Evolutionary conservation across 1,284 basidiomycete genomes (phyloP), one percentile per base, ranked within the genome.

Genomic region (Fomitopsis betulina): DNA sequence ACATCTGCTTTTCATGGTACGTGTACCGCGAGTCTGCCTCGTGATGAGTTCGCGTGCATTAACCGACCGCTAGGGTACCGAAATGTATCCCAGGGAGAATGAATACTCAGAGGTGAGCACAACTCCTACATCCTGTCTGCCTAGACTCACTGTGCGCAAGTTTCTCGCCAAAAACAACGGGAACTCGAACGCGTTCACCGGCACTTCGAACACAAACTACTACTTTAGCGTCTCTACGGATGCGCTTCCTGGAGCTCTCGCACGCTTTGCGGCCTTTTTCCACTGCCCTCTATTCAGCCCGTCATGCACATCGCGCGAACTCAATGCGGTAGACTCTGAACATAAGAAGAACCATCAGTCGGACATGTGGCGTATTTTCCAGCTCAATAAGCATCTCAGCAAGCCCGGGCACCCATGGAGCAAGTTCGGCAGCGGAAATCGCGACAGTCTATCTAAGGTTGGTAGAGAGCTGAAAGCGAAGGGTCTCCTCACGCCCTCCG

Each of bases 311-410:
- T 85, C 91, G 55, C 86, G 97, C 50, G 97, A 99, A 75, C 85
- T 98, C 64, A 95, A 96, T 65, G 97, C 97, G 1, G 97, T 99
- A 38, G 91, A 99, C 71, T 98, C 95, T 1, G 97, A 99, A 72
- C 92, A 99, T 81, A 95, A 94, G 79, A 99, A 99, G 80, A 99
- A 99, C 71, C 83, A 94, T 54, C 96, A 98, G 74, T 80, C 79
- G n/a, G 96, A 99, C 72, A 78, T 90, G 69, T 98, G 96, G 95
- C 86, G 97, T n/a, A 87, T 96, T 57, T 98, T 93, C 76, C 97
- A 99, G 75, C 78, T 98, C 27, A 95, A 94, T 75, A 99, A 99
- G 75, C 84, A 89, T 63, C 83, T 98, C 42, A 90, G 86, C 56
- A 87, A 84, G 63, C 79, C 80, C 1, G 87, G 87, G 1, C 96